phyloP scores from a whole-genome alignment of 768 basidiomycete genomes.

The Termitomyces sp. region DNA sequence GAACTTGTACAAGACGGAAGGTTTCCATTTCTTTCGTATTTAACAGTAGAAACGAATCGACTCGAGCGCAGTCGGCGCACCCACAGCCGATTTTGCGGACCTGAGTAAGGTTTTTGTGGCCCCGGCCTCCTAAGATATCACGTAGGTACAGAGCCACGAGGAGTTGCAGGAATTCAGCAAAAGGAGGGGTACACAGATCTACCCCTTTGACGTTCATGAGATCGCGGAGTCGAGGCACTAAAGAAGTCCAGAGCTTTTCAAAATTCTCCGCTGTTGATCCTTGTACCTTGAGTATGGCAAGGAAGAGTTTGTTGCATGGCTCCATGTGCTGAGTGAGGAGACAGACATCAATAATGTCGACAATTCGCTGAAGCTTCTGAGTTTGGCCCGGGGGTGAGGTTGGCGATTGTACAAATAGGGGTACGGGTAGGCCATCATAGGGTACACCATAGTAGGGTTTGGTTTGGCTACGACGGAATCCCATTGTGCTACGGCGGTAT shows the following conservation, averaged over 20 bases:
- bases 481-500: constrained; percentile 19
- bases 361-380: constrained; percentile 21
- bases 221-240: constrained; percentile 22
- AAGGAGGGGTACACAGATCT: constrained; percentile 21
- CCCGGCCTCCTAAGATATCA: constrained; percentile 22
- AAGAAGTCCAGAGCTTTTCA: constrained; percentile 21
- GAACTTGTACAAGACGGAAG: constrained; percentile 16
- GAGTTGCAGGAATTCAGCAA: constrained; percentile 24
- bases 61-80: constrained; percentile 24
- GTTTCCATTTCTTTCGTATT: constrained; percentile 2
- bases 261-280: constrained; percentile 16
- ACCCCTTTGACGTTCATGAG: constrained; percentile 15
- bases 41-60: constrained; percentile 26
- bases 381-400: neutral
- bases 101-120: constrained; percentile 1
- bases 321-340: constrained; percentile 16
- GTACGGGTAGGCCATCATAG: too few species aligned
- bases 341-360: constrained; percentile 23
- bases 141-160: constrained; percentile 26
- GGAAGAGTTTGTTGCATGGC: constrained; percentile 21
- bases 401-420: neutral
- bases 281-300: constrained; percentile 16
- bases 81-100: constrained; percentile 30
- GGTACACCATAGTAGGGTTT: neutral
- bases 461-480: constrained; percentile 2